These are phyloP conservation scores for Geum urbanum DNA, from an alignment of 306 rosid genomes.

Conservation along the genomic window DNA sequence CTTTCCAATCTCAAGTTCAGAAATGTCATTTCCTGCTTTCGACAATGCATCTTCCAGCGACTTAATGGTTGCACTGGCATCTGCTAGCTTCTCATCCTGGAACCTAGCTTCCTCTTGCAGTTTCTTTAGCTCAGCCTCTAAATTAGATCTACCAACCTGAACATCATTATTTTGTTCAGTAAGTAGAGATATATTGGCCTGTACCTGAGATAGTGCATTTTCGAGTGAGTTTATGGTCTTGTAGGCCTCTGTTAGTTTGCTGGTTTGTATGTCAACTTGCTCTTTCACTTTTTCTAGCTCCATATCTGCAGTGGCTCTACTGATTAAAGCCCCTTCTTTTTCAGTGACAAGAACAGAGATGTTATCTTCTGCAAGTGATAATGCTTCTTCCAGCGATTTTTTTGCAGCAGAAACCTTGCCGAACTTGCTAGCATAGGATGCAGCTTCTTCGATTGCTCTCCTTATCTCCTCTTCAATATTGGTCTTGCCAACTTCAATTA, in stretches of 20 bases:
- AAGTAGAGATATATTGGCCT: constrained; percentile 44
- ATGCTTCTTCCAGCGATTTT: constrained; percentile 61
- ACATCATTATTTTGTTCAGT: constrained; percentile 57
- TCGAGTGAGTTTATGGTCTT: constrained; percentile 60
- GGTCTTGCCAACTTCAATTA: constrained; percentile 48
- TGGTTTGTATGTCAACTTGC: constrained; percentile 49
- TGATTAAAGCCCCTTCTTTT: constrained; percentile 60
- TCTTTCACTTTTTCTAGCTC: constrained; percentile 60
- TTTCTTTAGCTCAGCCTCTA: constrained; percentile 67
- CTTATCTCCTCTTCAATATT: constrained; percentile 56
- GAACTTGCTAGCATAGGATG: constrained; percentile 30
- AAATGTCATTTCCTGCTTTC: constrained; percentile 62
- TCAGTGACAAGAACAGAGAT: constrained; percentile 46
- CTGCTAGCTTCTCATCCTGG: constrained; percentile 50
- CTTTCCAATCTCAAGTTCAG: constrained; percentile 51
- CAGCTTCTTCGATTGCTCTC: constrained; percentile 49
- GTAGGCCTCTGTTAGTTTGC: constrained; percentile 60
- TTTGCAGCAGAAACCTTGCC: constrained; percentile 42
- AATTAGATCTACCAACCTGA: constrained; percentile 44
- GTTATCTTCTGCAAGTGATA: constrained; percentile 60
- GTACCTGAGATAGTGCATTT: constrained; percentile 50
- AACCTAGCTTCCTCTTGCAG: constrained; percentile 59
- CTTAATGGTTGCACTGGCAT: constrained; percentile 44
- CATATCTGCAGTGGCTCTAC: constrained; percentile 52
- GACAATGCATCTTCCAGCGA: constrained; percentile 60